Percentiles rank a stretch among this genome's conserved stretches.
Evolutionary conservation across 2,329 filamentous ascomycete genomes (phyloP).

Genomic region (Scedosporium dehoogii): DNA sequence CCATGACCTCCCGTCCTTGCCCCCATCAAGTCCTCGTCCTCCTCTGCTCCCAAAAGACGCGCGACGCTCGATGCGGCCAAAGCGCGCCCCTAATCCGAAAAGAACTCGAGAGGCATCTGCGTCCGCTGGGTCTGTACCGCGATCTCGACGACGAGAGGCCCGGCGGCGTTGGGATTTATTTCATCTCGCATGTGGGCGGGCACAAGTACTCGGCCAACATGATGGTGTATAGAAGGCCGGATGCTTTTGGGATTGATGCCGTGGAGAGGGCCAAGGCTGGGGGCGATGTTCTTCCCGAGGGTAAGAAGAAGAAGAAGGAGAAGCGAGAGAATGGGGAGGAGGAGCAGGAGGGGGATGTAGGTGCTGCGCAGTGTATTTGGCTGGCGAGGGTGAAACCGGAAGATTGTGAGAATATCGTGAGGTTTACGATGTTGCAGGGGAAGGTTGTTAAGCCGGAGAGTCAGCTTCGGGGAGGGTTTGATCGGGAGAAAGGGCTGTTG

Average conservation of each 20-base stretch:
- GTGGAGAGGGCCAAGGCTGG: slow-evolving; percentile 26
- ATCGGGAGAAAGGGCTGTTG: slow-evolving; percentile 66
- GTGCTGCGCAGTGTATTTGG: slow-evolving; percentile 87
- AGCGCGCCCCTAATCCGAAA: slow-evolving; percentile 80
- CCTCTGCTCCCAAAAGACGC: slow-evolving; percentile 88
- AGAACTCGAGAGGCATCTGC: slow-evolving; percentile 82
- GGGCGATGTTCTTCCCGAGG: slow-evolving; percentile 24
- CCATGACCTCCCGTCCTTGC: slow-evolving; percentile 45
- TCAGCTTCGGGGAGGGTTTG: slow-evolving; percentile 85
- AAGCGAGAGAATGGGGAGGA: slow-evolving; percentile 20
- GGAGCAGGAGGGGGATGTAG: slow-evolving; percentile 32
- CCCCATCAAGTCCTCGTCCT: slow-evolving; percentile 83
- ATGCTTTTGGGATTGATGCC: slow-evolving; percentile 44
- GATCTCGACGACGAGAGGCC: slow-evolving; percentile 83
- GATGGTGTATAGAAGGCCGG: slow-evolving; percentile 69
- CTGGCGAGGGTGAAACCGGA: slow-evolving; percentile 74
- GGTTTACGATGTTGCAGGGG: slow-evolving; percentile 82
- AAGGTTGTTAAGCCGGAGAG: slow-evolving; percentile 85
- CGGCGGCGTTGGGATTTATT: slow-evolving; percentile 90
- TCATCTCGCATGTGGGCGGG: slow-evolving; percentile 90
- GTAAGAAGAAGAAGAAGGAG: no score
- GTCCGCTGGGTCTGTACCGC: slow-evolving; percentile 73
- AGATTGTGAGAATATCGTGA: slow-evolving; percentile 86
- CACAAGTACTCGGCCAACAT: slow-evolving; percentile 96
- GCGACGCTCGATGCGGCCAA: slow-evolving; percentile 89